A percentile compares a stretch with the other conserved stretches of the same genome.
phyloP scores from a whole-genome alignment of 306 rosid genomes.

The Trifolium dubium region DNA sequence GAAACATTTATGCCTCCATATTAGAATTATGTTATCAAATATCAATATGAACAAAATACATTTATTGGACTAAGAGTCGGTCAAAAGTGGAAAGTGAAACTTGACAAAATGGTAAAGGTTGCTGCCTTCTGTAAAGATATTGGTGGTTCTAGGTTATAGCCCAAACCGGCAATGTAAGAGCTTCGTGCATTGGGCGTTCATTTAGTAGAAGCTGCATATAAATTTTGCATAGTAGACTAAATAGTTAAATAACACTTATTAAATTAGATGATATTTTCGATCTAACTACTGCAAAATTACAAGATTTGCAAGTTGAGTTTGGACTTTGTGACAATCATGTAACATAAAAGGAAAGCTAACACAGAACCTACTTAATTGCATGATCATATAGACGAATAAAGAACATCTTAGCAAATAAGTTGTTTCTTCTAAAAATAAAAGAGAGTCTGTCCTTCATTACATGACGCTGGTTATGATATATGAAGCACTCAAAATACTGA shows the following conservation, averaged over 20 bases:
- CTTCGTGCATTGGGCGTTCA: not conserved
- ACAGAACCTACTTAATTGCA: not conserved
- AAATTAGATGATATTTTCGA: not conserved
- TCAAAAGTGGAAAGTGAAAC: constrained; percentile 7
- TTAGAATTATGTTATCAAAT: constrained; percentile 2
- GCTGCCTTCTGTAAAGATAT: not conserved
- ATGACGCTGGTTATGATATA: not conserved
- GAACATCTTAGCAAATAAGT: not conserved
- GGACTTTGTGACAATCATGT: constrained; percentile 12
- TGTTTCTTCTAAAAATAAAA: not conserved
- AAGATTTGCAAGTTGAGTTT: constrained; percentile 1
- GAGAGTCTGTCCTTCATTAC: not conserved
- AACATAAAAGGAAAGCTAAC: constrained; percentile 1
- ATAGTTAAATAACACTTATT: not conserved
- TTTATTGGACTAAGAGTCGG: not conserved
- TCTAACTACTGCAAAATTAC: constrained; percentile 15
- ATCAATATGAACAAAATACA: constrained; percentile 12
- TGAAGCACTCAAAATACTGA: not conserved
- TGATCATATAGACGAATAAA: not conserved
- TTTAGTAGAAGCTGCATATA: constrained; percentile 23
- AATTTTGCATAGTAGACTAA: constrained; percentile 5
- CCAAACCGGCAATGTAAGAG: constrained; percentile 7
- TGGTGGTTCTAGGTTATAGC: constrained; percentile 6
- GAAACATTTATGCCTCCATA: not conserved
- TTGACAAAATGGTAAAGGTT: constrained; percentile 9